Percentiles rank a stretch among this genome's conserved stretches.
Conservation (phyloP, 805 yeast species). For the Limtongia smithiae region DNA sequence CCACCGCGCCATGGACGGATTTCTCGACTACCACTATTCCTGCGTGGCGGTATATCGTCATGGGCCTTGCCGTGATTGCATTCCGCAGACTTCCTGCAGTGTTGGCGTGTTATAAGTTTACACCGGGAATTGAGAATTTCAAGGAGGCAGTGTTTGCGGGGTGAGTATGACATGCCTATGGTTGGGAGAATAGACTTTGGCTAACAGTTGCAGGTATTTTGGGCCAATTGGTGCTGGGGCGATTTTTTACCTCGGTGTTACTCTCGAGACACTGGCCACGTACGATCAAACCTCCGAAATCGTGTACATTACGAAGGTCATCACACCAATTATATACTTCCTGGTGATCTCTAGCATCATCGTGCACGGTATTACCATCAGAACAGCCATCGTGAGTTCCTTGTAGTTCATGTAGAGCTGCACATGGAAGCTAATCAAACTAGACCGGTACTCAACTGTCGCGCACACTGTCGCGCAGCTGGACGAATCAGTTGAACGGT, state of each 20-base stretch:
- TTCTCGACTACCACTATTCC: constrained; percentile 43
- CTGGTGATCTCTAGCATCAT: constrained; percentile 65
- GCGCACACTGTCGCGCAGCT: no score
- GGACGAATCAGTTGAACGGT: no score
- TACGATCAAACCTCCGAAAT: constrained; percentile 9
- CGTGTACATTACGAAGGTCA: constrained; percentile 46
- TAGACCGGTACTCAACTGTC: no score
- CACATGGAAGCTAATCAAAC: no score
- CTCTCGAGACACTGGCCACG: constrained; percentile 10
- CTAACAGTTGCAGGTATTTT: constrained; percentile 43
- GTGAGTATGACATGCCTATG: no score
- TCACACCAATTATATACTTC: constrained; percentile 71
- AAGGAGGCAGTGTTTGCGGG: constrained; percentile 69
- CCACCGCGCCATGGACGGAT: constrained; percentile 63
- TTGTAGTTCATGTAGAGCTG: no score
- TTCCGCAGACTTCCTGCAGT: constrained; percentile 39
- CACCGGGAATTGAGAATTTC: constrained; percentile 59
- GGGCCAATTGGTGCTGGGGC: constrained; percentile 77
- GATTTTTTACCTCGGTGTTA: constrained; percentile 44
- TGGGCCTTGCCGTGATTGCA: constrained; percentile 36
- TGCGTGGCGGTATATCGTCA: constrained; percentile 38
- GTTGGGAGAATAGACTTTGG: no score
- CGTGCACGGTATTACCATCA: constrained; percentile 58
- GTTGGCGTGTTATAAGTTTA: constrained; percentile 48
- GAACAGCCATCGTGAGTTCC: constrained; percentile 7